phyloP scores from a whole-genome alignment of 768 basidiomycete species.

The Peribolospora baueri region DNA sequence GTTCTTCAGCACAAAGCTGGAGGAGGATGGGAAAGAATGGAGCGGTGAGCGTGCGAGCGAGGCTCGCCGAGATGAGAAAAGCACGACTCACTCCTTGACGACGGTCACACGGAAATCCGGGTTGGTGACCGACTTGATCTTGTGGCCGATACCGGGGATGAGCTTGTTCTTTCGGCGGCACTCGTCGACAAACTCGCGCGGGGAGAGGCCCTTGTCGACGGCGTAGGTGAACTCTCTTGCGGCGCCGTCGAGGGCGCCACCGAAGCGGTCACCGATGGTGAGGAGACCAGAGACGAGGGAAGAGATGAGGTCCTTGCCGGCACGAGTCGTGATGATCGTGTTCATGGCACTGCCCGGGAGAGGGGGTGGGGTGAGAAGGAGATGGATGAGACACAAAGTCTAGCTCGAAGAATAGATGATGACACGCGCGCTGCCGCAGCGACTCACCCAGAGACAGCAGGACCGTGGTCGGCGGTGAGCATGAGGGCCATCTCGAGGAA shows the following conservation, averaged over 20 bases:
- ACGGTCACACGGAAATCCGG: slow-evolving; percentile 78
- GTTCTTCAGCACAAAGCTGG: slow-evolving; percentile 59
- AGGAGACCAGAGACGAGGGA: slow-evolving; percentile 85
- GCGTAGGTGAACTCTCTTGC: slow-evolving; percentile 86
- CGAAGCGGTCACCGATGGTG: slow-evolving; percentile 93
- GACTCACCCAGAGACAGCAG: slow-evolving; percentile 58
- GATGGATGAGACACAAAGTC: neutral
- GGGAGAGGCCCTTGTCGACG: slow-evolving; percentile 70
- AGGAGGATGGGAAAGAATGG: slow-evolving; percentile 8
- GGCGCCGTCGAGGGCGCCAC: slow-evolving; percentile 95
- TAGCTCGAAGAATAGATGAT: neutral
- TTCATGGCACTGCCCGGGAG: slow-evolving; percentile 59
- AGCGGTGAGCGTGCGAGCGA: neutral
- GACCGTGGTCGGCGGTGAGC: slow-evolving; percentile 96
- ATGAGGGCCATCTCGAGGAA: slow-evolving; percentile 99
- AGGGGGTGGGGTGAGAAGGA: slow-evolving; percentile 1
- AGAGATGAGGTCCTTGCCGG: slow-evolving; percentile 96
- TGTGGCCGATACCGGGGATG: slow-evolving; percentile 87
- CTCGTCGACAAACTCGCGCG: slow-evolving; percentile 80
- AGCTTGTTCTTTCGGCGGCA: slow-evolving; percentile 27
- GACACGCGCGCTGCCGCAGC: neutral
- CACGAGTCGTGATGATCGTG: slow-evolving; percentile 94
- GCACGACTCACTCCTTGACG: slow-evolving; percentile 19
- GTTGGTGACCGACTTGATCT: slow-evolving; percentile 97
- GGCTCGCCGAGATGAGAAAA: slow-evolving; percentile 8